These are phyloP conservation scores for Leccinum rimulosum DNA, from an alignment of 768 basidiomycete species.

Conservation along the genomic window DNA sequence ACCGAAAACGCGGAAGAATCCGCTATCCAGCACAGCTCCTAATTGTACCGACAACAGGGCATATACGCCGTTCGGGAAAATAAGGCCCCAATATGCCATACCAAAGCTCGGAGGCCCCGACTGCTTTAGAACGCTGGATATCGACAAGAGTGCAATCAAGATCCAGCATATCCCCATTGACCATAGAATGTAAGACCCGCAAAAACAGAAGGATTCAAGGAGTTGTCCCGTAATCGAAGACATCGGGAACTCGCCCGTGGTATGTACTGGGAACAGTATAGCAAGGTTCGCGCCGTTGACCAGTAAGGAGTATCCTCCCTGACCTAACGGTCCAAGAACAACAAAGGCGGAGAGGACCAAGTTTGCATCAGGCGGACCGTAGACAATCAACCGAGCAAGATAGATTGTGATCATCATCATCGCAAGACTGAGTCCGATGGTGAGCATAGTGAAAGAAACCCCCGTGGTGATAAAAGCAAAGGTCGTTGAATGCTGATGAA, in stretches of 20 bases:
- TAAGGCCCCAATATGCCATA: conserved; percentile 51
- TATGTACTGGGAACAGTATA: conserved; percentile 33
- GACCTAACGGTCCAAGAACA: conserved; percentile 52
- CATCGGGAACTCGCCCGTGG: conserved; percentile 31
- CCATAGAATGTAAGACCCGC: conserved; percentile 48
- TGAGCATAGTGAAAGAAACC: conserved; percentile 42
- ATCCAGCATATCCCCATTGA: conserved; percentile 57
- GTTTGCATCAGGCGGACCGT: conserved; percentile 39
- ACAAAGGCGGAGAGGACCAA: conserved; percentile 46
- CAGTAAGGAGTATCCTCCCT: conserved; percentile 47
- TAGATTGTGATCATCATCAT: conserved; percentile 50
- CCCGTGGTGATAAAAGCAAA: conserved; percentile 43
- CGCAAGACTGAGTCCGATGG: conserved; percentile 46
- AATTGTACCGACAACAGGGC: conserved; percentile 49
- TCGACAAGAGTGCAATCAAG: conserved; percentile 40
- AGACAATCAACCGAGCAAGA: conserved; percentile 42
- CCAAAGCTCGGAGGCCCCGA: conserved; percentile 40
- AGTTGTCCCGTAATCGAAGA: conserved; percentile 38
- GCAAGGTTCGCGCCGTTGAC: conserved; percentile 40
- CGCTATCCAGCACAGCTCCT: conserved; percentile 45
- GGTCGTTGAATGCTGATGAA: conserved; percentile 35
- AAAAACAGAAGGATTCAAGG: conserved; percentile 44
- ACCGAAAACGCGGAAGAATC: conserved; percentile 52
- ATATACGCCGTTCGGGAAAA: conserved; percentile 57
- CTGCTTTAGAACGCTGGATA: conserved; percentile 32